Evolutionary conservation across 2,329 filamentous ascomycete genomes (phyloP), one percentile per base, ranked within the genome.

Genomic region (Ciborinia camelliae): DNA sequence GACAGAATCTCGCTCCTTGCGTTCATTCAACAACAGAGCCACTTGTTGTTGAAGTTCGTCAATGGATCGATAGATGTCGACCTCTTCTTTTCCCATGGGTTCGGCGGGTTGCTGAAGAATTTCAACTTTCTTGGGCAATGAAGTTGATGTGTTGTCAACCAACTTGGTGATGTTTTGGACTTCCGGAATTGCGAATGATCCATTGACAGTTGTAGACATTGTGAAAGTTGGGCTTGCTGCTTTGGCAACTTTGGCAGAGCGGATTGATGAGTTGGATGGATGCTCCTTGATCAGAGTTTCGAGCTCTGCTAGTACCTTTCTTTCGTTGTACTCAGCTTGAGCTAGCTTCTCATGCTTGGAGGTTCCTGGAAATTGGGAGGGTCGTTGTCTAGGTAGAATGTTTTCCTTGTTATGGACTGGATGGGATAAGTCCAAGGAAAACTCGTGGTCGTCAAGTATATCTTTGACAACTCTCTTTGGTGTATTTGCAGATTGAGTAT

Each of bases 371-470:
- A 47, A 47, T 12, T 47, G n/a, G 30, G 50, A 52, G 20, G 65
- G 15, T 61, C 59, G 32, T 63, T 70, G 39, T 26, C 41, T 48
- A 39, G 65, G 71, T n/a, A 64, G 66, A 23, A 67, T 68, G 23
- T 70, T 70, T 23, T 70, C 67, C 47, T 71, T 71, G 48, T 69
- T 58, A 26, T 58, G 41, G 8, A 58, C 30, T 14, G 41, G n/a
- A 18, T 47, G 28, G 4, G 55, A 35, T 23, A 58, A 7, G 41
- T 58, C 55, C 30, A 58, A 47, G n/a, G 55, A 58, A 35, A 58
- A 58, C 15, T 48, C 58, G 35, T 41, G 32, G 37, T 41, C 61
- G 18, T 53, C 37, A 20, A 18, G 15, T 30, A 41, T 51, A 23
- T 66, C 51, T 53, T 66, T 58, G 20, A 64, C 57, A 43, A 43